Base-by-base conservation (phyloP, 805 yeast species). In the Nadsonia fulvescens region DNA sequence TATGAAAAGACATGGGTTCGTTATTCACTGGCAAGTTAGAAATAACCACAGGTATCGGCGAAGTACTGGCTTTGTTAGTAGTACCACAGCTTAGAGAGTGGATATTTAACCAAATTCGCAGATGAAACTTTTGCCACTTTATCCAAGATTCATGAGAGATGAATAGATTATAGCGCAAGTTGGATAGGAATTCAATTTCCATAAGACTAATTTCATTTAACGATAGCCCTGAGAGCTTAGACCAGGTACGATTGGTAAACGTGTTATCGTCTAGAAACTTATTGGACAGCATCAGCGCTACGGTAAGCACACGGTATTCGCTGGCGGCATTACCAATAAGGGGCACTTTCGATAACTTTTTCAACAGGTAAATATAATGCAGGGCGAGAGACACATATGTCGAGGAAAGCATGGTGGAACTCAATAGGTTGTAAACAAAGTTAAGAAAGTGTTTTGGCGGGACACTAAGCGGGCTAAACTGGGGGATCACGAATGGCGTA, bases 191-290 rank as follows among this genome's bases (percentile, higher is more conserved):
- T 29, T 57, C 62, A 28, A 61, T 63, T 53, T 83, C 95, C 44
- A 67, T 56, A 15, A 49, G 45, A 44, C 76, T 74, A 32, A 83
- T 59, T 18, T 60, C 49, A 2, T 42, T 40, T 25, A 74, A 51
- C 4, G 63, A 50, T 37, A 83, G 60, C 16, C 81, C 78, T 8
- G 93, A 74, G 16, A 93, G 92, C 31, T 76, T 79, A 11, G 86
- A 64, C 95, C 95, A 83, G 1, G 93, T 76, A 43, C 68, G 66
- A 50, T 81, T 82, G 35, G 91, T 77, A 45, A 81, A 83, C 20
- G 93, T 83, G 47, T 81, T 79, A 52, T 83, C 95, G 51, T 83
- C 94, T 39, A 78, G 76, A 44, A 77, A 77, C 52, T 83, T 83
- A 56, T 83, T 83, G 21, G 93, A 89, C 36, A 81, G 56, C 28